Percentiles rank a stretch among this genome's conserved stretches.
Conservation (phyloP, 805 yeast species). For the Saccharomycopsis selenospora region DNA sequence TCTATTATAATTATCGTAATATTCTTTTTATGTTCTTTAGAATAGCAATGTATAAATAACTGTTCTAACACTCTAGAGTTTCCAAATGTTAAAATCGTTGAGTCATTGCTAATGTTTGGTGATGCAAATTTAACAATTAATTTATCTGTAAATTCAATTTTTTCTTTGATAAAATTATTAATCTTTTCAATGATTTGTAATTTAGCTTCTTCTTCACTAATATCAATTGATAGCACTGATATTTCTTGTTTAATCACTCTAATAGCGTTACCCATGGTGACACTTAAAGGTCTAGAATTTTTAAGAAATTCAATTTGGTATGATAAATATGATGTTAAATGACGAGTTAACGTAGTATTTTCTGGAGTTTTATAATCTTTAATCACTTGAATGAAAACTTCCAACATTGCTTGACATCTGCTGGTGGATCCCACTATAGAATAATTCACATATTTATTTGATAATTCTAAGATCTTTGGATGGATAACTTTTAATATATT, state of each 20-base stretch:
- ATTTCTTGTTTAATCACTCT: constrained; percentile 96
- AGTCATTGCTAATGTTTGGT: constrained; percentile 64
- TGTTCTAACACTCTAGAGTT: constrained; percentile 77
- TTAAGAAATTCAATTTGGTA: constrained; percentile 90
- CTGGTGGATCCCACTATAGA: constrained; percentile 85
- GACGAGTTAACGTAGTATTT: constrained; percentile 78
- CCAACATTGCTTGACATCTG: constrained; percentile 77
- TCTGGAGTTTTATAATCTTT: constrained; percentile 76
- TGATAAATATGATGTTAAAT: constrained; percentile 78
- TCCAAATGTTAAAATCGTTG: constrained; percentile 81
- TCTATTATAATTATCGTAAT: constrained; percentile 85
- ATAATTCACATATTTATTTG: constrained; percentile 76
- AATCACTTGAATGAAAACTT: constrained; percentile 75
- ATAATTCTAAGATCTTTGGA: constrained; percentile 72
- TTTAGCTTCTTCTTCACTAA: constrained; percentile 63
- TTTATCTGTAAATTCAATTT: constrained; percentile 73
- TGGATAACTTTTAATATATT: constrained; percentile 67
- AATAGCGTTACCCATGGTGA: constrained; percentile 96
- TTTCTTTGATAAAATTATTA: constrained; percentile 76
- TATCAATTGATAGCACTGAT: constrained; percentile 69
- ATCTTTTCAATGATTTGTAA: constrained; percentile 54
- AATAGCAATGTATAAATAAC: constrained; percentile 63
- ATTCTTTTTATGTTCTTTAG: constrained; percentile 46
- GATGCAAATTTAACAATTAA: constrained; percentile 79
- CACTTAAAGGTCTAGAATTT: constrained; percentile 83